Conservation (phyloP, 306 rosid genomes). For the Fragaria iinumae region DNA sequence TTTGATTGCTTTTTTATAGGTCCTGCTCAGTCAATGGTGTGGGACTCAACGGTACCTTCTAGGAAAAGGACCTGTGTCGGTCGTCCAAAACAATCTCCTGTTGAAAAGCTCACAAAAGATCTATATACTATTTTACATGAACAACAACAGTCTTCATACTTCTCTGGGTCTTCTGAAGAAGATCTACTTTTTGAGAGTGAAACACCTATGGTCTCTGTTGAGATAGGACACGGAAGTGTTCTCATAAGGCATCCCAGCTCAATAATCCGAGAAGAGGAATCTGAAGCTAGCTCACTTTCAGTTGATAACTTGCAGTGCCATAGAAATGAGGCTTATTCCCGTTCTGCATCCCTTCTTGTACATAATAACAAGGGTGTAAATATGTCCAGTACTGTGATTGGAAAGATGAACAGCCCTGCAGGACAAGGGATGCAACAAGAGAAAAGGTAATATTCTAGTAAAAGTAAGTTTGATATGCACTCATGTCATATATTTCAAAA, state of each 20-base stretch:
- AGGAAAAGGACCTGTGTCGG: constrained; percentile 82
- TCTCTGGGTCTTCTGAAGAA: constrained; percentile 86
- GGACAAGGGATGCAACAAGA: constrained; percentile 57
- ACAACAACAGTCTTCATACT: constrained; percentile 84
- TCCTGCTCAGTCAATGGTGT: constrained; percentile 85
- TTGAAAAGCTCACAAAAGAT: constrained; percentile 94
- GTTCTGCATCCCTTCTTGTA: constrained; percentile 36
- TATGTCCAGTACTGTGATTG: constrained; percentile 40
- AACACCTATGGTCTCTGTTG: constrained; percentile 96
- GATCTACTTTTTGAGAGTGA: constrained; percentile 90
- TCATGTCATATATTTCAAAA: constrained; percentile 14
- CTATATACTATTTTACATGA: constrained; percentile 84
- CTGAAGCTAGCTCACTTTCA: constrained; percentile 95
- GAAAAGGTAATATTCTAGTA: constrained; percentile 54
- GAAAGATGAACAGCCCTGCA: constrained; percentile 48
- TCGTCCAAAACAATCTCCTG: constrained; percentile 85
- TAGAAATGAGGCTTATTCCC: constrained; percentile 64
- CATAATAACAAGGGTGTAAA: constrained; percentile 36
- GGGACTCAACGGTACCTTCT: constrained; percentile 93
- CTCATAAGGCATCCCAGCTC: constrained; percentile 94
- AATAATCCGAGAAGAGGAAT: constrained; percentile 84
- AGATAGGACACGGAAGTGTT: constrained; percentile 97
- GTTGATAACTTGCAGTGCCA: constrained; percentile 66
- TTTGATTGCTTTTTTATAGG: constrained; percentile 49
- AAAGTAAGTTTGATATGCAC: constrained; percentile 9